A percentile compares a stretch with the other conserved stretches of the same genome.
Conservation (phyloP, 2,329 filamentous ascomycete genomes). For the Colletotrichum sp. region DNA sequence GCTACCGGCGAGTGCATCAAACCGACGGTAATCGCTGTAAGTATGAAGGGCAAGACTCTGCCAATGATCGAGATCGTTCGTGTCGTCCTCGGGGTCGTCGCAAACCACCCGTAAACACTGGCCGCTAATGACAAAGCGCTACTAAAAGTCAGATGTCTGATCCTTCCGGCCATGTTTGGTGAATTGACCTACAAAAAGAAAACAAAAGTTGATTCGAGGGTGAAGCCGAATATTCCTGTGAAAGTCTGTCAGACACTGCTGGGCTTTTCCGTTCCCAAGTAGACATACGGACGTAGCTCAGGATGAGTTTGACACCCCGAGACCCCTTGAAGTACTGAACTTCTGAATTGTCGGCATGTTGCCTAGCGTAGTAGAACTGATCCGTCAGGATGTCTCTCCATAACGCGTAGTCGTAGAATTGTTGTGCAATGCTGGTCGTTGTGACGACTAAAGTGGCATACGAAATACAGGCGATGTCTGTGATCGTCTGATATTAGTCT, state of each 20-base stretch:
- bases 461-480: slow-evolving; percentile 15
- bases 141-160: too few relatives aligned
- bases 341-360: slow-evolving; percentile 7
- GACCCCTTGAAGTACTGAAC: slow-evolving; percentile 12
- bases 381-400: slow-evolving; percentile 13
- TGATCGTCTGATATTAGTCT: not conserved
- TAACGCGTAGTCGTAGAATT: slow-evolving; percentile 9
- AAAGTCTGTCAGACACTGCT: not conserved
- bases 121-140: slow-evolving; percentile 10
- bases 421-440: slow-evolving; percentile 4
- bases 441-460: slow-evolving; percentile 11
- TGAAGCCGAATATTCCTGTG: slow-evolving; percentile 4
- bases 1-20: not conserved
- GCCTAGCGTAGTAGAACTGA: slow-evolving; percentile 13
- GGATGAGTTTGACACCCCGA: slow-evolving; percentile 10
- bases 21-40: slow-evolving; percentile 2
- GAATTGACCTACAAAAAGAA: slow-evolving; percentile 7
- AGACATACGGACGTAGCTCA: slow-evolving; percentile 12
- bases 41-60: not conserved
- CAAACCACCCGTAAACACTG: slow-evolving; percentile 19
- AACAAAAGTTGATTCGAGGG: slow-evolving; percentile 11
- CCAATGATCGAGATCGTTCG: slow-evolving; percentile 12
- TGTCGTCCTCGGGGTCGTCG: slow-evolving; percentile 5
- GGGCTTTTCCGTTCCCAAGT: too few relatives aligned
- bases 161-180: not conserved